These are phyloP conservation scores for Neonectria neomacrospora DNA, from an alignment of 2,329 filamentous ascomycete species.

Conservation along the genomic window DNA sequence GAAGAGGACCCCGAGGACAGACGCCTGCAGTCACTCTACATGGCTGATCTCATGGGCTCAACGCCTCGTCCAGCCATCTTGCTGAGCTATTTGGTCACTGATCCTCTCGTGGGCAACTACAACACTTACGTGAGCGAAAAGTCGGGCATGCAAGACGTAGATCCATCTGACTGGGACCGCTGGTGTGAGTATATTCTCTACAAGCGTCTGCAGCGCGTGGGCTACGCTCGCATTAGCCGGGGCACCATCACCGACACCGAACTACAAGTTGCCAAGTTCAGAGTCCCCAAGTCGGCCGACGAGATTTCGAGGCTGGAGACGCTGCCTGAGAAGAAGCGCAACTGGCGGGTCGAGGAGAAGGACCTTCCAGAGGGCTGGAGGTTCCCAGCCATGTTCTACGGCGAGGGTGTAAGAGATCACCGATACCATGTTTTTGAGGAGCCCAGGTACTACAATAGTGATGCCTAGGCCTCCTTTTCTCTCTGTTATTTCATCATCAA, in stretches of 20 bases:
- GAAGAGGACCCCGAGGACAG: constrained; percentile 96
- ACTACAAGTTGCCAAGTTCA: constrained; percentile 95
- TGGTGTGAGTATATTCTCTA: constrained; percentile 99
- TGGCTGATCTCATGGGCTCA: constrained; percentile 87
- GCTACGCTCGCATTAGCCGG: constrained; percentile 89
- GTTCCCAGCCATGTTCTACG: constrained; percentile 87
- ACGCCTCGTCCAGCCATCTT: constrained; percentile 84
- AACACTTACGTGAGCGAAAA: constrained; percentile 89
- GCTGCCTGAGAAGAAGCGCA: constrained; percentile 64
- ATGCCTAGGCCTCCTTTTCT: constrained; percentile 9
- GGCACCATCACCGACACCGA: constrained; percentile 97
- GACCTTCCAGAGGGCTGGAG: constrained; percentile 80
- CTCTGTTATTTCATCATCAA: constrained; percentile 9
- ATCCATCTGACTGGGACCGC: constrained; percentile 90
- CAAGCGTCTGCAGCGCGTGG: constrained; percentile 85
- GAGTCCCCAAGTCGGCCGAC: constrained; percentile 74
- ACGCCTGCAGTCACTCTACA: constrained; percentile 84
- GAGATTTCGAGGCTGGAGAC: constrained; percentile 59
- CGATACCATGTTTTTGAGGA: constrained; percentile 95
- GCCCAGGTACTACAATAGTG: constrained; percentile 75
- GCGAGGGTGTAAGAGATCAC: constrained; percentile 88
- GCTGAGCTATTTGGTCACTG: constrained; percentile 91
- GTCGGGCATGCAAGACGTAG: constrained; percentile 96
- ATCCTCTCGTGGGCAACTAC: constrained; percentile 92
- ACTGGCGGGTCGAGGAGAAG: constrained; percentile 71